A percentile compares a stretch with the other conserved stretches of the same genome.
Evolutionary conservation across 176 grass and related monocot genomes (phyloP).

Genomic region (Oryza rufipogon): DNA sequence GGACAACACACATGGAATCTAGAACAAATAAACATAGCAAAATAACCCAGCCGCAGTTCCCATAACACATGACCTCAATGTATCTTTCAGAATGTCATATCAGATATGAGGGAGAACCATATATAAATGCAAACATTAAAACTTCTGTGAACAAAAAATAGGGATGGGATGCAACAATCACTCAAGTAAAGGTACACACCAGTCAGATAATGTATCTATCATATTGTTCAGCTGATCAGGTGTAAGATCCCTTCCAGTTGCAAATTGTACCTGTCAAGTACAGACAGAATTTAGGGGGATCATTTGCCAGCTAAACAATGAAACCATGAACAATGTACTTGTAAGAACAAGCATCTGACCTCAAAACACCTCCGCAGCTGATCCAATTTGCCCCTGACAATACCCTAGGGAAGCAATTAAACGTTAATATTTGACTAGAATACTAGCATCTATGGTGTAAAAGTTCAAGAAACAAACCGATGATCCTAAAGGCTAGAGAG

Average conservation of each 20-base stretch:
- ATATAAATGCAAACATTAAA: slow-evolving; percentile 9
- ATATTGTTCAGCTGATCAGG: slow-evolving; percentile 88
- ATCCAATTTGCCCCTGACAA: slow-evolving; percentile 97
- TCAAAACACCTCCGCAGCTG: slow-evolving; percentile 95
- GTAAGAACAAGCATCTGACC: slow-evolving; percentile 45
- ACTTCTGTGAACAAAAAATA: not conserved
- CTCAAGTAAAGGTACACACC: slow-evolving; percentile 56
- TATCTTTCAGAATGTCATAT: slow-evolving; percentile 18
- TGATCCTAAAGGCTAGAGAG: not conserved
- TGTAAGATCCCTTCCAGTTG: slow-evolving; percentile 93
- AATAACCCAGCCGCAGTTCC: not conserved
- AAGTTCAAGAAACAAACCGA: not conserved
- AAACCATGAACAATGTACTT: slow-evolving; percentile 27
- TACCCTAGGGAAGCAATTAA: slow-evolving; percentile 59
- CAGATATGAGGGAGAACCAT: not conserved
- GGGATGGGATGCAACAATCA: not conserved
- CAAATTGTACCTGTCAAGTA: slow-evolving; percentile 91
- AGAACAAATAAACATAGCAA: not conserved
- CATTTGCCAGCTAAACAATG: slow-evolving; percentile 21
- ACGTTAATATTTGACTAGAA: slow-evolving; percentile 30
- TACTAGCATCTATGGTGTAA: not conserved
- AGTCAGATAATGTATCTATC: slow-evolving; percentile 83
- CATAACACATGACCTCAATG: not conserved
- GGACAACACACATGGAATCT: not conserved
- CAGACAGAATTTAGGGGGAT: not conserved